These are phyloP conservation scores for Ophioceras dolichostomum DNA, from an alignment of 2,329 filamentous ascomycete species.

Conservation along the genomic window DNA sequence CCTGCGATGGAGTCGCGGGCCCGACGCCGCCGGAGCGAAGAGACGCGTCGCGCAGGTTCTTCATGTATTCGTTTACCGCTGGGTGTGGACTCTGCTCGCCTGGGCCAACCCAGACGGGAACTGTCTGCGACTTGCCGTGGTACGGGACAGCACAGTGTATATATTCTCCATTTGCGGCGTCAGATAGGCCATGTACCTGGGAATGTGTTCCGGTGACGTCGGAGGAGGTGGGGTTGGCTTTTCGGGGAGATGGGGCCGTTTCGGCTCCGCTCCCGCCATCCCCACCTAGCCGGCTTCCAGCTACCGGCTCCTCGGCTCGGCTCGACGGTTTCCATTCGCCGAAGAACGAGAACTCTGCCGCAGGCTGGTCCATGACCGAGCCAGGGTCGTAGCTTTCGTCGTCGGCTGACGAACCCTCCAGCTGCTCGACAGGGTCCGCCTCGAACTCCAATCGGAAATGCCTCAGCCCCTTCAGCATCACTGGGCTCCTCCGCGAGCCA, in stretches of 20 bases:
- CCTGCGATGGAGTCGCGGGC: constrained; percentile 35
- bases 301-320: too few species aligned
- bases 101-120: constrained; percentile 35
- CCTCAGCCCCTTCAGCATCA: constrained; percentile 36
- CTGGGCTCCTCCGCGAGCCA: constrained; percentile 22
- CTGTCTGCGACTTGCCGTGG: constrained; percentile 15
- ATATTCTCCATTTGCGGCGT: constrained; percentile 5
- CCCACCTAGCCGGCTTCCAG: too few species aligned
- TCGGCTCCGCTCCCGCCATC: too few species aligned
- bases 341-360: neutral
- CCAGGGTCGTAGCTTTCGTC: neutral
- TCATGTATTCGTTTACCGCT: constrained; percentile 35
- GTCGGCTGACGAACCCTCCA: constrained; percentile 1
- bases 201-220: too few species aligned
- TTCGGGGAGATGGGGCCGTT: neutral
- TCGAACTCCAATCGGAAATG: constrained; percentile 43
- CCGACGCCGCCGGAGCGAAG: constrained; percentile 24
- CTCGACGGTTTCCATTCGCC: neutral
- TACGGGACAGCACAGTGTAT: constrained; percentile 15
- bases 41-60: constrained; percentile 20
- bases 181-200: too few species aligned
- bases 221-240: too few species aligned
- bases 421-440: constrained; percentile 24
- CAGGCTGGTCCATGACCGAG: neutral
- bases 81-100: constrained; percentile 17